These are phyloP conservation scores for Phytopythium aichiense DNA, from an alignment of 352 stramenopile genomes.

Conservation along the genomic window DNA sequence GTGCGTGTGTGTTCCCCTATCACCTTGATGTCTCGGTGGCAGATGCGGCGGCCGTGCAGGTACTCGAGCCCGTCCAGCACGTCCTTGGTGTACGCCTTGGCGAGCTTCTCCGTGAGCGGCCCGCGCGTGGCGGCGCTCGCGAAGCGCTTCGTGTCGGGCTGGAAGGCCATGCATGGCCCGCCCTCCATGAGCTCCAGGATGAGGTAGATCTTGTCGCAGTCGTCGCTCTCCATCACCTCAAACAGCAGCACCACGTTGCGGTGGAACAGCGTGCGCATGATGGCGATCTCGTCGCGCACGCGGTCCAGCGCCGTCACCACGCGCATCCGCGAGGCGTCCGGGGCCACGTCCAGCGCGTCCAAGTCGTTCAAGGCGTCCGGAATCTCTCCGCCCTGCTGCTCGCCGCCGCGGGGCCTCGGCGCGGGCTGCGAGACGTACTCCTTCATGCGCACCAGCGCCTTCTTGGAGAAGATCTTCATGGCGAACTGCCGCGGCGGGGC, in stretches of 20 bases:
- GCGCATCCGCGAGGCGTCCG: slow-evolving; percentile 38
- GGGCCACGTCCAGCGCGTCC: neutral
- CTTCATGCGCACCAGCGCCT: slow-evolving; percentile 69
- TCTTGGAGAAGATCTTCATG: slow-evolving; percentile 85
- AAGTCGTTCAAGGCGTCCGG: too few relatives aligned
- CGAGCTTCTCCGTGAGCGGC: slow-evolving; percentile 56
- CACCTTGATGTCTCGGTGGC: slow-evolving; percentile 89
- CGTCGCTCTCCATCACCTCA: slow-evolving; percentile 84
- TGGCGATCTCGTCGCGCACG: slow-evolving; percentile 78
- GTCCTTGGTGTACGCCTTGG: slow-evolving; percentile 58
- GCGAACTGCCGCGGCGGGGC: slow-evolving; percentile 46
- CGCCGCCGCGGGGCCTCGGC: neutral
- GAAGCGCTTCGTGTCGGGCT: slow-evolving; percentile 64
- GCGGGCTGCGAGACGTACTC: slow-evolving; percentile 50
- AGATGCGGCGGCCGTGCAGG: slow-evolving; percentile 67
- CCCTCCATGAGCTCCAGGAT: slow-evolving; percentile 84
- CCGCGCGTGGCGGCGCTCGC: slow-evolving; percentile 50
- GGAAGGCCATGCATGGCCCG: slow-evolving; percentile 82
- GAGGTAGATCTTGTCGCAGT: slow-evolving; percentile 80
- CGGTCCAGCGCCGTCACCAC: slow-evolving; percentile 78
- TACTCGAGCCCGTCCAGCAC: slow-evolving; percentile 81
- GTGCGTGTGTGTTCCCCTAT: too few relatives aligned
- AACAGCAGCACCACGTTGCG: slow-evolving; percentile 90
- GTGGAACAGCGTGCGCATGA: slow-evolving; percentile 88
- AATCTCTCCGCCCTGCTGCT: neutral